phyloP scores from a whole-genome alignment of 805 yeast species.

The Metschnikowia vanudenii region DNA sequence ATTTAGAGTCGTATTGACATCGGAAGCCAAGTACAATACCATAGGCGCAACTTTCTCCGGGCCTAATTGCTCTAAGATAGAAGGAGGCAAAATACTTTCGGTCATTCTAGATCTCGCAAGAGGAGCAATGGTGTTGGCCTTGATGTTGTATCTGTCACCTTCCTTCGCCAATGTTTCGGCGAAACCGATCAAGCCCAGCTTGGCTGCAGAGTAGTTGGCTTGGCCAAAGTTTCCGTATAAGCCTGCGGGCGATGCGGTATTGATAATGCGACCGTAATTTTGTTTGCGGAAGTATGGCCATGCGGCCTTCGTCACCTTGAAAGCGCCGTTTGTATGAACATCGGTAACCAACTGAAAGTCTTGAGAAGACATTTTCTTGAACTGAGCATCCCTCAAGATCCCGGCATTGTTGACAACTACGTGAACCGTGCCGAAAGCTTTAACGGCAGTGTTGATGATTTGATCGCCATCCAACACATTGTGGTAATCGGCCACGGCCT shows the following conservation, averaged over 20 bases:
- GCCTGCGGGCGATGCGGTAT: constrained; percentile 98
- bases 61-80: constrained; percentile 70
- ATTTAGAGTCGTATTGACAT: constrained; percentile 48
- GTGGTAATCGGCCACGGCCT: constrained; percentile 92
- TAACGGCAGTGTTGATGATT: constrained; percentile 81
- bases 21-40: constrained; percentile 77
- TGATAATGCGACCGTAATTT: constrained; percentile 81
- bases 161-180: constrained; percentile 95
- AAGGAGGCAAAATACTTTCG: constrained; percentile 82
- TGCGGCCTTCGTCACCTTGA: constrained; percentile 79
- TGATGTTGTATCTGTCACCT: constrained; percentile 81
- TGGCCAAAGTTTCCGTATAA: constrained; percentile 96
- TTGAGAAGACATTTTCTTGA: constrained; percentile 79
- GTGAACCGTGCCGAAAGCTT: constrained; percentile 85
- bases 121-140: constrained; percentile 87
- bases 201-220: constrained; percentile 92
- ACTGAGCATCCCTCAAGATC: constrained; percentile 81
- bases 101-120: constrained; percentile 97
- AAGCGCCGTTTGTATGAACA: constrained; percentile 91
- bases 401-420: constrained; percentile 93
- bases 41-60: constrained; percentile 93
- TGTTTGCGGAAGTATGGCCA: constrained; percentile 89
- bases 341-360: constrained; percentile 78
- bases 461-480: constrained; percentile 83
- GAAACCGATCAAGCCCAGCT: constrained; percentile 84